Percentiles rank a stretch among this genome's conserved stretches.
phyloP scores from a whole-genome alignment of 768 basidiomycete species.

The Sporobolomyces pararoseus region DNA sequence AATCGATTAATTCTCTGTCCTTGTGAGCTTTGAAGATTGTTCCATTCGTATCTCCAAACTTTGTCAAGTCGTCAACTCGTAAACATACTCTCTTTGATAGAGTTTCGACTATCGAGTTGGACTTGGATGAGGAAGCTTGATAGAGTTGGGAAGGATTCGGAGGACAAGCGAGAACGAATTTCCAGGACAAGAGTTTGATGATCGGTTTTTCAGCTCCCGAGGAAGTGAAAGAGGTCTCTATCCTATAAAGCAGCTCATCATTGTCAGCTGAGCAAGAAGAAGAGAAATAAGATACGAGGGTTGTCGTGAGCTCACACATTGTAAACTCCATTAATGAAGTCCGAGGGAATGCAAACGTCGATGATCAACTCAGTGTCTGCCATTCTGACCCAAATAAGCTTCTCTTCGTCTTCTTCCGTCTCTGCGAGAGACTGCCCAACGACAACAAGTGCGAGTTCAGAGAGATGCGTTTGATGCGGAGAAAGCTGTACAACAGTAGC shows the following conservation, averaged over 20 bases:
- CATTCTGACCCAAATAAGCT: not conserved
- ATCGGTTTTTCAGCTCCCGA: not conserved
- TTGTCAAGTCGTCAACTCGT: not conserved
- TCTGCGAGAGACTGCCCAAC: not conserved
- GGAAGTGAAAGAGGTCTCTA: not conserved
- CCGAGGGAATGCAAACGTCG: not conserved
- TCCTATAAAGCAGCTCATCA: too few species aligned
- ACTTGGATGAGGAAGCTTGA: not conserved
- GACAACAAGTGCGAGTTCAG: not conserved
- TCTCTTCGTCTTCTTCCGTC: conserved; percentile 1
- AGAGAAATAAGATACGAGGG: too few species aligned
- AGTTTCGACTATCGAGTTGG: not conserved
- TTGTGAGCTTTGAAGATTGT: not conserved
- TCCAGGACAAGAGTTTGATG: not conserved
- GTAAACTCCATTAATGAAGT: not conserved
- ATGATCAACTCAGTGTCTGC: not conserved
- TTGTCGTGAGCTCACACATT: conserved; percentile 4
- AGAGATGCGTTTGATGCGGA: not conserved
- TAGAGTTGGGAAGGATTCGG: not conserved
- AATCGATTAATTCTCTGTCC: too few species aligned
- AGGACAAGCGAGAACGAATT: conserved; percentile 15
- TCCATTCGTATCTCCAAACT: not conserved
- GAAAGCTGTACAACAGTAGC: not conserved
- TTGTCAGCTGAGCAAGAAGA: too few species aligned
- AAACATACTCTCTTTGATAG: not conserved